Evolutionary conservation across 2,329 filamentous ascomycete genomes (phyloP), one percentile per base, ranked within the genome.

Genomic region (Sordariomycetes sp.): DNA sequence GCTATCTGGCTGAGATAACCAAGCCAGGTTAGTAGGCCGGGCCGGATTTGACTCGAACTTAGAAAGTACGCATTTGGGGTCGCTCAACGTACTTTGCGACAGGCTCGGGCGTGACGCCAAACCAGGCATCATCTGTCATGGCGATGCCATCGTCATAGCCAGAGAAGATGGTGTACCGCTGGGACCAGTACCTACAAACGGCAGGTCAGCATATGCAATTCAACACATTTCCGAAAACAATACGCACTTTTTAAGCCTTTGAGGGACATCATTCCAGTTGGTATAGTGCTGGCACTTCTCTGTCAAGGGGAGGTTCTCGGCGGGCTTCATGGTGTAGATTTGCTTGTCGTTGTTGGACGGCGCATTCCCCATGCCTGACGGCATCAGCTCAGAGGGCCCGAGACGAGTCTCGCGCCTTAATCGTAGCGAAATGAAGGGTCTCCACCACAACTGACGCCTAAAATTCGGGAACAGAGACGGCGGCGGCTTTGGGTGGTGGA

Each of bases 41-140:
- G n/a, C 22, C 3, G 3, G n/a, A 32, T 2, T 1, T 8, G 14
- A 20, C 10, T 57, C 55, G 43, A 3, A 2, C 40, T 2, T 5
- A 22, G 24, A 11, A 58, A 57, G 54, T 59, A 56, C 35, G 51
- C 53, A 50, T 4, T 58, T 55, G 54, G 59, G 57, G 40, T 46
- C 53, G 51, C n/a, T 50, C 55, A 59, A 74, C 78, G 66, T 76
- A 94, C 89, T 80, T 85, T 60, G 94, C 94, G 32, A 99, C 83
- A 4, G 89, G 88, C 70, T 99, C 93, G 16, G 94, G 92, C 0
- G 95, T 99, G 8, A 97, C 92, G 58, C 92, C 94, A 70, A 94
- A 99, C 94, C 94, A 99, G 58, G 91, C 88, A 72, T 93, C 87
- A 69, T 96, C 86, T 0, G 95, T 99, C 79, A 99, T 84, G 77